These are phyloP conservation scores for Sarocladium strictum DNA, from an alignment of 2,329 filamentous ascomycete species.

Conservation along the genomic window DNA sequence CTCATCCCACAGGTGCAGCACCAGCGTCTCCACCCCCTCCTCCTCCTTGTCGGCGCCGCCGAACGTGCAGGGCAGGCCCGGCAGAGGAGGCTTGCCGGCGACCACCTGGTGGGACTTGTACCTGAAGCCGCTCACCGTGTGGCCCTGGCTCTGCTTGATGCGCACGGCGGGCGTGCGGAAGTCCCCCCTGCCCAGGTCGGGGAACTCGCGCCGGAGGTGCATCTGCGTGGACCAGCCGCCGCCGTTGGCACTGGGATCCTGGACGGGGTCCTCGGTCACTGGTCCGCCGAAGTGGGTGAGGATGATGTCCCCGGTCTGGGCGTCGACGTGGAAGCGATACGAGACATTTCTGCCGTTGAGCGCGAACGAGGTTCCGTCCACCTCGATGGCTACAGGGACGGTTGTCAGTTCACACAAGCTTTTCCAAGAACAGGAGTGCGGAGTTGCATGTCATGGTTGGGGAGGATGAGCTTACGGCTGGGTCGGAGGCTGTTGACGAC, in stretches of 20 bases:
- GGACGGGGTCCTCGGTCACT: conserved; percentile 39
- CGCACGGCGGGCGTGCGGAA: conserved; percentile 56
- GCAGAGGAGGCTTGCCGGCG: conserved; percentile 49
- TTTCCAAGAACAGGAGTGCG: neutral
- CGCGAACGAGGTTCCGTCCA: conserved; percentile 49
- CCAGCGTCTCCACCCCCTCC: conserved; percentile 51
- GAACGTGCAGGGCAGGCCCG: conserved; percentile 54
- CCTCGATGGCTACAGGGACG: conserved; percentile 38
- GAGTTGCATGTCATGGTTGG: neutral
- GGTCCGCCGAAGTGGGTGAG: conserved; percentile 57
- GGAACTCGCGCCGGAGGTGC: conserved; percentile 54
- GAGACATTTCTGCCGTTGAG: conserved; percentile 51
- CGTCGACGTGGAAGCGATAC: conserved; percentile 59
- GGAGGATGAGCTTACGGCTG: neutral
- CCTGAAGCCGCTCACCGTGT: conserved; percentile 51
- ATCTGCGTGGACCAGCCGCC: conserved; percentile 48
- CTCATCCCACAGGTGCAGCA: conserved; percentile 52
- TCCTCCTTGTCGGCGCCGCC: too few relatives aligned
- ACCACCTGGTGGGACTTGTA: conserved; percentile 52
- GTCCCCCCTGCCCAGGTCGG: conserved; percentile 58
- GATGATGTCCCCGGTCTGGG: conserved; percentile 47
- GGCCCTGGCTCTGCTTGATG: conserved; percentile 51
- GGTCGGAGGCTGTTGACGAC: neutral
- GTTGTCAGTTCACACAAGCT: too few relatives aligned
- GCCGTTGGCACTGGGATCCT: conserved; percentile 13